Evolutionary conservation across 257 asterid genomes (phyloP).

Genomic region (Fraxinus anomala): DNA sequence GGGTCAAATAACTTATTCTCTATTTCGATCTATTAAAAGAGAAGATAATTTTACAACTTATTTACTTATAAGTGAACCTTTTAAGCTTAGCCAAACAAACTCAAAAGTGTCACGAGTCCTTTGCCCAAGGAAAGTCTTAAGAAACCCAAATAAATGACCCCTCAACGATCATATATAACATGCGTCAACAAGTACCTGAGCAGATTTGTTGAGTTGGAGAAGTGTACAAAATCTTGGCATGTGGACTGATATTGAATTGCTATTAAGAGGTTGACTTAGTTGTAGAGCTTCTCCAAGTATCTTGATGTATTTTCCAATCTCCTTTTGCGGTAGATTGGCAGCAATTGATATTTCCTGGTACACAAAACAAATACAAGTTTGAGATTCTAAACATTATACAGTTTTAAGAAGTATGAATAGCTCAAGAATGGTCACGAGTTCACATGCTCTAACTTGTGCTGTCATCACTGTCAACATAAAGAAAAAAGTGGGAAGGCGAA

Average conservation of each 20-base stretch:
- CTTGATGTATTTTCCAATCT: slow-evolving; percentile 96
- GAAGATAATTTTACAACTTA: background rate
- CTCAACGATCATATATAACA: slow-evolving; percentile 16
- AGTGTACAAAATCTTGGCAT: slow-evolving; percentile 99
- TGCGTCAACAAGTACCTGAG: slow-evolving; percentile 66
- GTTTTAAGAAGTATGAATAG: slow-evolving; percentile 3
- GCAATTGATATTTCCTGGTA: slow-evolving; percentile 91
- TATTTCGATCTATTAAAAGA: background rate
- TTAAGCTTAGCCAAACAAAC: background rate
- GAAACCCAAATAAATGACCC: slow-evolving; percentile 14
- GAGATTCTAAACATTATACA: slow-evolving; percentile 14
- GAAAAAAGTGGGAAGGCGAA: background rate
- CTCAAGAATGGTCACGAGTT: background rate
- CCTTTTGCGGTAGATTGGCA: slow-evolving; percentile 95
- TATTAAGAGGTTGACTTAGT: slow-evolving; percentile 93
- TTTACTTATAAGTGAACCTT: background rate
- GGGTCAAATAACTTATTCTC: background rate
- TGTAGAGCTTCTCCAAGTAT: slow-evolving; percentile 98
- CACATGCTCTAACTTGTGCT: slow-evolving; percentile 14
- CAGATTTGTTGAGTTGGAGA: slow-evolving; percentile 98
- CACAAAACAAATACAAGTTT: slow-evolving; percentile 26
- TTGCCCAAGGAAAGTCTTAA: slow-evolving; percentile 22
- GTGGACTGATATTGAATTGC: slow-evolving; percentile 95
- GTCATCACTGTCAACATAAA: background rate
- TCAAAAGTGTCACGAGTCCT: background rate